These are phyloP conservation scores for Scutellaria minor DNA, from an alignment of 257 asterid species.

Conservation along the genomic window DNA sequence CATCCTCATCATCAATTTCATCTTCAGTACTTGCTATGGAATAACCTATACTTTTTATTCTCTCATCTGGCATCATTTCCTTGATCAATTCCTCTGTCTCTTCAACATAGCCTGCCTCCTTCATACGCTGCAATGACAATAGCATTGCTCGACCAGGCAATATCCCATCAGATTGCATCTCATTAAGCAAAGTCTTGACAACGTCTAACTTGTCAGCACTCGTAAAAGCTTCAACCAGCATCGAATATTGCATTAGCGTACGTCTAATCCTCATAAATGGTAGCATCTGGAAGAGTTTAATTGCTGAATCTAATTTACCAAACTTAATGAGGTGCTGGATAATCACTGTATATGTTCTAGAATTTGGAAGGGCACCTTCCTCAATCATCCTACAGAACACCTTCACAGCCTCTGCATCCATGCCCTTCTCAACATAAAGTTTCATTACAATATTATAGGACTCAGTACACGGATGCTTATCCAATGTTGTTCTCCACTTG, in stretches of 20 bases:
- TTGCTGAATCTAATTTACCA: conserved; percentile 61
- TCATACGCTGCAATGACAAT: conserved; percentile 62
- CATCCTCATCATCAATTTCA: conserved; percentile 63
- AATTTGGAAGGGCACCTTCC: conserved; percentile 92
- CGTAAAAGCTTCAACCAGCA: conserved; percentile 66
- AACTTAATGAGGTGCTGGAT: conserved; percentile 74
- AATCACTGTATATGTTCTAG: conserved; percentile 75
- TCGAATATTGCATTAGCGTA: conserved; percentile 70
- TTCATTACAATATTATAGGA: conserved; percentile 82
- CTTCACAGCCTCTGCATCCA: conserved; percentile 66
- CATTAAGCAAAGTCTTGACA: conserved; percentile 69
- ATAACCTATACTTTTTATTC: conserved; percentile 63
- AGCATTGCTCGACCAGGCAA: conserved; percentile 86
- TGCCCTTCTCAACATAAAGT: conserved; percentile 65
- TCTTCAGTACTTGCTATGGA: conserved; percentile 49
- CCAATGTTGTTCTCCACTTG: conserved; percentile 69
- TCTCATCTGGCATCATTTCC: conserved; percentile 77
- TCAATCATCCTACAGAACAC: conserved; percentile 62
- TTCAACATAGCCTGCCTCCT: conserved; percentile 66
- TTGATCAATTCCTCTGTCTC: conserved; percentile 57
- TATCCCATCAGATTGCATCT: conserved; percentile 83
- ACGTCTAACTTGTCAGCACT: conserved; percentile 47
- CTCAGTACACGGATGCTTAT: conserved; percentile 73
- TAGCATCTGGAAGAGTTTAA: conserved; percentile 62
- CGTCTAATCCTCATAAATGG: conserved; percentile 82